Evolutionary conservation across 441 rosid species (phyloP), one percentile per base, ranked within the genome.

Genomic region (Adansonia gregorii): DNA sequence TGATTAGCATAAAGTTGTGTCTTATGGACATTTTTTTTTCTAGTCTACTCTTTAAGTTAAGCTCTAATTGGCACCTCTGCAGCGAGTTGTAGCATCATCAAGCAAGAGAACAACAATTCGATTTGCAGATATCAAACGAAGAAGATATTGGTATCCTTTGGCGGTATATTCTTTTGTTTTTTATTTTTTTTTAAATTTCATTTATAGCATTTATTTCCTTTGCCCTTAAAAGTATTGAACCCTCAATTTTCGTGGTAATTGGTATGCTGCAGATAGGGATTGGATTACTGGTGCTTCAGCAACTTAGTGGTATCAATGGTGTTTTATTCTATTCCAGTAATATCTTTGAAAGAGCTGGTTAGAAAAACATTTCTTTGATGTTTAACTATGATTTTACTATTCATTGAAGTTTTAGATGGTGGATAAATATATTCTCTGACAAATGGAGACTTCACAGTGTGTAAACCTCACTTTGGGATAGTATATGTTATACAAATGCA

Each of bases 121-220:
- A 27, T 80, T 90, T 86, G 88, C 86, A 45, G 91, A 91, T 72
- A 89, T 91, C 78, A 90, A 86, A 87, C 84, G 89, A 45, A 89
- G 86, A 83, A 89, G 91, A 91, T 91, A 88, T 79, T 90, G 92
- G 86, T 88, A 87, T 68, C 95, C 94, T 52, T 85, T 91, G 75
- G 79, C 79, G 94, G 95, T 89, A 86, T 64, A 49, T 8, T 79
- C 5, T n/a, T 58, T 72, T 76, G 46, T 51, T 66, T 73, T 71
- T 10, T n/a, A 55, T 51, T 49, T 48, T 55, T 60, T 58, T 74
- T 52, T 31, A 2, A 31, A 45, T 59, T 35, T 56, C 68, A 80
- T 48, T 43, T 76, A 19, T 63, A 4, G 55, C n/a, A 24, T 31
- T 8, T 46, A 20, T 48, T 70, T 52, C 41, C 31, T 48, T 66